Evolutionary conservation across 345 rosid genomes (phyloP).

Genomic region (Euclidium syriacum): DNA sequence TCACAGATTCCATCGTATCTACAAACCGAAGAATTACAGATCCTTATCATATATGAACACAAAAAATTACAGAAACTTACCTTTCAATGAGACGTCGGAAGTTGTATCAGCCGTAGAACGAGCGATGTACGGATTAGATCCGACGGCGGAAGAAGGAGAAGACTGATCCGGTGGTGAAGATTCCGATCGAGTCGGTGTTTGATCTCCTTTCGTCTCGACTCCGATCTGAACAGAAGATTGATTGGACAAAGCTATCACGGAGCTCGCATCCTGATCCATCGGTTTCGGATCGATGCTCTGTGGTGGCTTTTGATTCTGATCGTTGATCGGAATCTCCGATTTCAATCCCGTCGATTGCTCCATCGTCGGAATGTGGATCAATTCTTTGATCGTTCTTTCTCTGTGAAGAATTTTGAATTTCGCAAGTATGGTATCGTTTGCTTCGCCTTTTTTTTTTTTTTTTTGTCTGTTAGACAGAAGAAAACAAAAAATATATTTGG

Average conservation of each 20-base stretch:
- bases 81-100: conserved; percentile 44
- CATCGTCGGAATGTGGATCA: conserved; percentile 28
- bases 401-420: not conserved
- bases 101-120: conserved; percentile 34
- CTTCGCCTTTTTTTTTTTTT: not conserved
- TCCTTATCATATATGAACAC: not conserved
- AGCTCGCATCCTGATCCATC: conserved; percentile 22
- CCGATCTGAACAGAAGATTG: conserved; percentile 18
- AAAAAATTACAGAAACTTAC: conserved; percentile 11
- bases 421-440: conserved; percentile 1
- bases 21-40: conserved; percentile 16
- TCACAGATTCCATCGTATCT: conserved; percentile 44
- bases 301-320: conserved; percentile 14
- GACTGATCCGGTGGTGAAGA: conserved; percentile 30
- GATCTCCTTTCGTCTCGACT: conserved; percentile 17
- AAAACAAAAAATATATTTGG: not conserved
- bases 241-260: conserved; percentile 25
- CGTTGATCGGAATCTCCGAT: conserved; percentile 48
- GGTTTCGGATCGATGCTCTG: conserved; percentile 20
- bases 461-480: too few relatives aligned
- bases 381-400: not conserved
- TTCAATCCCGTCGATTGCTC: conserved; percentile 39
- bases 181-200: conserved; percentile 22
- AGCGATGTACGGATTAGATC: conserved; percentile 49
- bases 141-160: not conserved